A percentile compares a stretch with the other conserved stretches of the same genome.
These are phyloP conservation scores for Aphanomyces cochlioides DNA, from an alignment of 352 stramenopile species.

Conservation along the genomic window DNA sequence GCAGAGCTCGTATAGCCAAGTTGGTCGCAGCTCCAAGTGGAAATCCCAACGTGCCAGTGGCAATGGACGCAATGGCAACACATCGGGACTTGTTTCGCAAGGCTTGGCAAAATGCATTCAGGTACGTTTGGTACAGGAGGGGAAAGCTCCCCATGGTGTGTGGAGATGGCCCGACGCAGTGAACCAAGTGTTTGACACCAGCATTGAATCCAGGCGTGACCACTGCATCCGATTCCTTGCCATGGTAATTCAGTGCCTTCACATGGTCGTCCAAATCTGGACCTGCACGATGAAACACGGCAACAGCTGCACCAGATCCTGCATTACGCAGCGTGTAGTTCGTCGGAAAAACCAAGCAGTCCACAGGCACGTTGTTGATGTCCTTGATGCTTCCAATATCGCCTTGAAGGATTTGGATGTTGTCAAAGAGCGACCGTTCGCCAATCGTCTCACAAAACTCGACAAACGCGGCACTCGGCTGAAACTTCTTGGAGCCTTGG, in stretches of 20 bases:
- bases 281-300: constrained; percentile 52
- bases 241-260: neutral
- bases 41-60: constrained; percentile 50
- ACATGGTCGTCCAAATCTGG: constrained; percentile 33
- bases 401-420: constrained; percentile 35
- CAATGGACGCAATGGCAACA: constrained; percentile 61
- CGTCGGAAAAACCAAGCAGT: constrained; percentile 66
- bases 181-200: constrained; percentile 48
- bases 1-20: constrained; percentile 18
- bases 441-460: constrained; percentile 25
- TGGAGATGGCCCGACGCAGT: constrained; percentile 45
- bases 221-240: constrained; percentile 33
- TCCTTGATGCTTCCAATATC: constrained; percentile 44
- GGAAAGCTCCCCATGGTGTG: neutral
- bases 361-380: constrained; percentile 37
- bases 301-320: constrained; percentile 40
- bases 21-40: constrained; percentile 5
- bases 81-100: constrained; percentile 40
- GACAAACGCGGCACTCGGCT: constrained; percentile 6
- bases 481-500: neutral
- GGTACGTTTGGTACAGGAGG: constrained; percentile 54
- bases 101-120: constrained; percentile 42
- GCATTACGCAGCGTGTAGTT: constrained; percentile 43
- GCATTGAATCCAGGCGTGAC: constrained; percentile 46
- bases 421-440: constrained; percentile 1